Percentiles rank a stretch among this genome's conserved stretches.
These are phyloP conservation scores for Kodamaea fukazawae DNA, from an alignment of 805 yeast genomes.

Conservation along the genomic window DNA sequence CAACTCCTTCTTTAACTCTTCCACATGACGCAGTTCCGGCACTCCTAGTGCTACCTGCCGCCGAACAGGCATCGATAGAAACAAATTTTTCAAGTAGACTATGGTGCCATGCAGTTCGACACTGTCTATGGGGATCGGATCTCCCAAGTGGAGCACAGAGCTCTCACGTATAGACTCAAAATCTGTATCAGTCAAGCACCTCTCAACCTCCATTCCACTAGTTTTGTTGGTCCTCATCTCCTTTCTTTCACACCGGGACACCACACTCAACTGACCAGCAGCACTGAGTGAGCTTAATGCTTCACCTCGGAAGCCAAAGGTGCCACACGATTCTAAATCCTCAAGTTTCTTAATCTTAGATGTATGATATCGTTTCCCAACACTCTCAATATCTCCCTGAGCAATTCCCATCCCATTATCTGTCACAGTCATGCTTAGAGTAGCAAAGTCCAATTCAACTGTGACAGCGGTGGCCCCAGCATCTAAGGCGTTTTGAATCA, in stretches of 20 bases:
- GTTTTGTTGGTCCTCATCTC: too few species aligned
- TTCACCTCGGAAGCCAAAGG: conserved; percentile 13
- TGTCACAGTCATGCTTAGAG: conserved; percentile 37
- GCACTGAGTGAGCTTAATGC: conserved; percentile 11
- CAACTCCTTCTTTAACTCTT: too few species aligned
- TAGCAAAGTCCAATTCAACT: conserved; percentile 31
- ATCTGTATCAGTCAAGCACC: conserved; percentile 15
- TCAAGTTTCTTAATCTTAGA: conserved; percentile 6
- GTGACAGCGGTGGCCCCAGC: conserved; percentile 43
- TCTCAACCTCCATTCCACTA: too few species aligned
- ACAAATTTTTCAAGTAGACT: too few species aligned
- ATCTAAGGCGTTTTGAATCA: conserved; percentile 56
- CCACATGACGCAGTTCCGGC: too few species aligned
- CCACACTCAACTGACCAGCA: conserved; percentile 41
- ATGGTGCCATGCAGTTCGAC: conserved; percentile 23
- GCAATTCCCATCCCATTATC: conserved; percentile 77
- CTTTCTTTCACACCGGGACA: conserved; percentile 40
- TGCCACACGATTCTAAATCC: background rate
- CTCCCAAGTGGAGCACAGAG: too few species aligned
- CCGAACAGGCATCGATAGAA: too few species aligned
- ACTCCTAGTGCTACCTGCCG: too few species aligned
- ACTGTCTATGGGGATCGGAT: conserved; percentile 1
- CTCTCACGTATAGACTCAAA: conserved; percentile 4
- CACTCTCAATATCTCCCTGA: conserved; percentile 41
- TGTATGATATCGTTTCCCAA: conserved; percentile 45